Conservation (phyloP, 768 basidiomycete genomes). For the Tylopilus sp. region DNA sequence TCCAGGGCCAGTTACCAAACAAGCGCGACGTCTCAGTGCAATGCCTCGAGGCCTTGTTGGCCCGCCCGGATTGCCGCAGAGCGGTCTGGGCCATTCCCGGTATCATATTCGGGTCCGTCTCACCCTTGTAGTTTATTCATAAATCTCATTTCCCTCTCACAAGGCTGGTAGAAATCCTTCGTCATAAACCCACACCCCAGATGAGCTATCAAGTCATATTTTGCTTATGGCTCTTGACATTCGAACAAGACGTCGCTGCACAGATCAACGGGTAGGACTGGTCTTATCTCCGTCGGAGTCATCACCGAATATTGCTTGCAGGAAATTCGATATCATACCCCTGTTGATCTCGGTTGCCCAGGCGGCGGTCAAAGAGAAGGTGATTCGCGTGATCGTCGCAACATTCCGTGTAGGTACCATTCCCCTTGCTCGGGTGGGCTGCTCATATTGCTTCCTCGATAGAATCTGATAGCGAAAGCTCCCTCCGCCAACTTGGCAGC, state of each 20-base stretch:
- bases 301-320: slow-evolving; percentile 29
- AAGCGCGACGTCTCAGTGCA: slow-evolving; percentile 90
- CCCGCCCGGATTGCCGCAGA: slow-evolving; percentile 74
- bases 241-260: slow-evolving; percentile 81
- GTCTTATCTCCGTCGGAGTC: not conserved
- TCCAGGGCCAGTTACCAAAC: slow-evolving; percentile 57
- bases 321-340: slow-evolving; percentile 88
- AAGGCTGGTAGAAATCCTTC: slow-evolving; percentile 84
- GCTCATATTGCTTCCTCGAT: not conserved
- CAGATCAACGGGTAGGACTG: slow-evolving; percentile 73
- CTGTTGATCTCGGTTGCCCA: slow-evolving; percentile 81
- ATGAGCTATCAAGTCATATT: slow-evolving; percentile 94
- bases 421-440: not conserved
- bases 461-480: slow-evolving; percentile 91
- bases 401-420: slow-evolving; percentile 68
- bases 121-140: not conserved
- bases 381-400: slow-evolving; percentile 88
- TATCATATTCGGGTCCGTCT: slow-evolving; percentile 61
- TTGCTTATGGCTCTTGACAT: slow-evolving; percentile 92
- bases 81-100: slow-evolving; percentile 76
- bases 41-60: slow-evolving; percentile 80
- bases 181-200: slow-evolving; percentile 80
- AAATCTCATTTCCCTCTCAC: not conserved
- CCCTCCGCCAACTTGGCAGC: slow-evolving; percentile 86
- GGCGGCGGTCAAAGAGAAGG: slow-evolving; percentile 93